phyloP scores from a whole-genome alignment of 306 rosid genomes.

The Glycyrrhiza uralensis region DNA sequence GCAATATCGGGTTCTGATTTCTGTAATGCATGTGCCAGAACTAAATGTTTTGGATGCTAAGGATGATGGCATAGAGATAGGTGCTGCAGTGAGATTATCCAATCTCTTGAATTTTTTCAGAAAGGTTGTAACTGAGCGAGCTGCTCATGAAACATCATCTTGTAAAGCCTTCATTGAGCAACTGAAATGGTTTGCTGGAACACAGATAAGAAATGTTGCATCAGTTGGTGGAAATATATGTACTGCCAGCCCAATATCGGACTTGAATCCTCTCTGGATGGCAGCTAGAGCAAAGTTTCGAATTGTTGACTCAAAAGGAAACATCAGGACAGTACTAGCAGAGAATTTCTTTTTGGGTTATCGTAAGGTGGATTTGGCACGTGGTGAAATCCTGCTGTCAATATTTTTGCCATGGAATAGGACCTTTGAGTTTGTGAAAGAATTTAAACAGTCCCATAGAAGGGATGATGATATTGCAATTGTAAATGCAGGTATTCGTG shows the following conservation, averaged over 20 bases:
- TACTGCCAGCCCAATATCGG: conserved; percentile 98
- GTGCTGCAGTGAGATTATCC: conserved; percentile 84
- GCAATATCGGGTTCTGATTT: conserved; percentile 64
- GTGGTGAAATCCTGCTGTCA: conserved; percentile 76
- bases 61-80: conserved; percentile 78
- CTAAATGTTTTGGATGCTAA: conserved; percentile 56
- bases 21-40: conserved; percentile 73
- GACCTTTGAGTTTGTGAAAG: conserved; percentile 81
- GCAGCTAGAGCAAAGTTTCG: conserved; percentile 71
- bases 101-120: conserved; percentile 60
- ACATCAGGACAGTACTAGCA: conserved; percentile 57
- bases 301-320: conserved; percentile 67
- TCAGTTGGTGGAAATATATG: conserved; percentile 94
- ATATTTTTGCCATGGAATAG: conserved; percentile 89
- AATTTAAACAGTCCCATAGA: conserved; percentile 93
- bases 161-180: conserved; percentile 86
- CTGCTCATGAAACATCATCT: conserved; percentile 64
- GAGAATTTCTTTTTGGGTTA: conserved; percentile 82
- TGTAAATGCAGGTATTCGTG: conserved; percentile 92
- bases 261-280: conserved; percentile 97
- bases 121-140: conserved; percentile 54
- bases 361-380: conserved; percentile 80
- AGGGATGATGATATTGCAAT: conserved; percentile 98
- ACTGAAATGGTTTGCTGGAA: conserved; percentile 98
- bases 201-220: conserved; percentile 84